These are phyloP conservation scores for Escovopsis sp. DNA, from an alignment of 2,329 filamentous ascomycete genomes.

Conservation along the genomic window DNA sequence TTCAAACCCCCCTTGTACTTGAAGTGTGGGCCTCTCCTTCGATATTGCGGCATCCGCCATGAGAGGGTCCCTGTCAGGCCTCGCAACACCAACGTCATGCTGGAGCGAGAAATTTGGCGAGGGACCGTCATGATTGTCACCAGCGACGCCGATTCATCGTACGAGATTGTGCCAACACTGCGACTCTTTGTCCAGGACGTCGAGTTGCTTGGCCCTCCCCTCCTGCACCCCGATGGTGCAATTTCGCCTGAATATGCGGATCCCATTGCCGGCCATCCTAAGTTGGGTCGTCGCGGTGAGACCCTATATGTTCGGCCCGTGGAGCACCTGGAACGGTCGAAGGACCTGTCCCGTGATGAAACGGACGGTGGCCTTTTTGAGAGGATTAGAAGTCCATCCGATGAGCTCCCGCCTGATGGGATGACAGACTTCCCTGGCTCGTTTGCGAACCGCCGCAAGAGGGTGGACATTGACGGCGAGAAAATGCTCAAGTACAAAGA, in stretches of 20 bases:
- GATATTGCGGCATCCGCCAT: constrained; percentile 71
- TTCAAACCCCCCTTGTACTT: constrained; percentile 78
- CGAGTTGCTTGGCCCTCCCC: constrained; percentile 66
- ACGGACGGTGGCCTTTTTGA: constrained; percentile 76
- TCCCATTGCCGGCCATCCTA: constrained; percentile 74
- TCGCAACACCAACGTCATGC: constrained; percentile 11
- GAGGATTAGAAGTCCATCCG: constrained; percentile 38
- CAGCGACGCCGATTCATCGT: constrained; percentile 66
- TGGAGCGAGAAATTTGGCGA: constrained; percentile 71
- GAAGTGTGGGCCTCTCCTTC: constrained; percentile 77
- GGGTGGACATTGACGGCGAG: constrained; percentile 56
- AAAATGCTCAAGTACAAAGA: constrained; percentile 69
- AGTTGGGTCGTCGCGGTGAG: constrained; percentile 70
- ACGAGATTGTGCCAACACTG: constrained; percentile 62
- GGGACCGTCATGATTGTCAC: constrained; percentile 95
- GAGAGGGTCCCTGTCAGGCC: constrained; percentile 33
- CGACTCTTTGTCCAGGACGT: constrained; percentile 79
- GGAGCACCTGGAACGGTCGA: constrained; percentile 65
- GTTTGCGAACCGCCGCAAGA: constrained; percentile 38
- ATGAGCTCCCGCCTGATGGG: constrained; percentile 27
- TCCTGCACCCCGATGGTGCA: constrained; percentile 48
- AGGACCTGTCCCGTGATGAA: constrained; percentile 67
- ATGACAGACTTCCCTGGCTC: constrained; percentile 35
- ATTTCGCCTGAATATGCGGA: constrained; percentile 75
- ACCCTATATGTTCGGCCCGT: constrained; percentile 80